Conservation (phyloP, 208 protist genomes). For the Leishmania major region DNA sequence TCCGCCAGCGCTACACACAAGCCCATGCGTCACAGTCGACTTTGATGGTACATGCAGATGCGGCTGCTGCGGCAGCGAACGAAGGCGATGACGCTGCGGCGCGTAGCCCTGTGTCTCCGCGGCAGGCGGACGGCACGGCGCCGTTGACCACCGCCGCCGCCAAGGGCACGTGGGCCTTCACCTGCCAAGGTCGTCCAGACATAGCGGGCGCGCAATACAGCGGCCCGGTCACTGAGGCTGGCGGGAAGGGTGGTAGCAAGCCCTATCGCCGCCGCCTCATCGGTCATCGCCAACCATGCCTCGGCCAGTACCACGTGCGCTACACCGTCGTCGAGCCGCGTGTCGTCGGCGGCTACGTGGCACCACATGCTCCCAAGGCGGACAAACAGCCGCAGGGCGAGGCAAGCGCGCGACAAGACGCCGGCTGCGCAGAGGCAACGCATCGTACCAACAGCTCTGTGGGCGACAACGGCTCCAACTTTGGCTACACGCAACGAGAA, state of each 20-base stretch:
- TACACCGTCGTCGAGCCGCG: slow-evolving; percentile 64
- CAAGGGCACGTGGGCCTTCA: slow-evolving; percentile 54
- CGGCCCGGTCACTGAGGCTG: background rate
- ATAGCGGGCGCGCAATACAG: background rate
- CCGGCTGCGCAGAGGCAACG: background rate
- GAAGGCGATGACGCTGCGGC: background rate
- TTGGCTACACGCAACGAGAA: slow-evolving; percentile 12
- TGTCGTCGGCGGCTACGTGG: slow-evolving; percentile 70
- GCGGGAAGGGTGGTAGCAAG: background rate
- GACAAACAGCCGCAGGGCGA: background rate
- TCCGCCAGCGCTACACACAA: slow-evolving; percentile 23
- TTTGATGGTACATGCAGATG: slow-evolving; percentile 5
- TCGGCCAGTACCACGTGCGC: slow-evolving; percentile 75
- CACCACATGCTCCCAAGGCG: slow-evolving; percentile 17
- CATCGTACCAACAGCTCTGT: background rate
- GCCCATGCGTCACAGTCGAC: background rate
- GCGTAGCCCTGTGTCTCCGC: background rate
- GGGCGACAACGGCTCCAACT: background rate
- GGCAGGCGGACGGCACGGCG: slow-evolving; percentile 8
- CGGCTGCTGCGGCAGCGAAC: background rate
- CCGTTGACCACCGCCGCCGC: background rate
- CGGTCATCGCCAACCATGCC: slow-evolving; percentile 55
- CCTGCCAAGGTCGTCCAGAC: slow-evolving; percentile 36
- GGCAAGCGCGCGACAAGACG: background rate
- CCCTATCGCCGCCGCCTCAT: slow-evolving; percentile 21